Percentiles rank a stretch among this genome's conserved stretches.
Evolutionary conservation across 1,139 yeast genomes (phyloP).

Genomic region (Blastobotrys illinoisensis): DNA sequence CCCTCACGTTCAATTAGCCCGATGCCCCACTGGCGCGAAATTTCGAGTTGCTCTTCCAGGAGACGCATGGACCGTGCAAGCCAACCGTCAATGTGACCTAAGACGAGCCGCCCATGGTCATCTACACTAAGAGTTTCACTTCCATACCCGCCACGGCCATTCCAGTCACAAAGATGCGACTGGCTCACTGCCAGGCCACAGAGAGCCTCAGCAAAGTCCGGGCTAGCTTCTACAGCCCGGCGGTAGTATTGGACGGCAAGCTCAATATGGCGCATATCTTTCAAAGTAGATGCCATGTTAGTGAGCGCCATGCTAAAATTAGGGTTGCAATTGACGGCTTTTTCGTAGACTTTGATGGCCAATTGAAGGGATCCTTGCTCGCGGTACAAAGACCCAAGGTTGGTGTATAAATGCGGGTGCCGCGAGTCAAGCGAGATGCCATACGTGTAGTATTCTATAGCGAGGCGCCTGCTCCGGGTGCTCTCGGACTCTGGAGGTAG

Average conservation of each 20-base stretch:
- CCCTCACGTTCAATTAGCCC: slow-evolving; percentile 22
- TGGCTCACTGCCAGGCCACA: slow-evolving; percentile 33
- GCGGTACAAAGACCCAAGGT: slow-evolving; percentile 31
- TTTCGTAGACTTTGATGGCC: slow-evolving; percentile 31
- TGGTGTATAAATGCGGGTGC: slow-evolving; percentile 34
- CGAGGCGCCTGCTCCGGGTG: slow-evolving; percentile 14
- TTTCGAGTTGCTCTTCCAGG: slow-evolving; percentile 25
- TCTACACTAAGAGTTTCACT: slow-evolving; percentile 30
- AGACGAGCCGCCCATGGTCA: slow-evolving; percentile 21
- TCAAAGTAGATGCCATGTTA: slow-evolving; percentile 31
- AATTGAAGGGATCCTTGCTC: slow-evolving; percentile 30
- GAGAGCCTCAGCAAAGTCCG: slow-evolving; percentile 31
- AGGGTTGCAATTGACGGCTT: slow-evolving; percentile 31
- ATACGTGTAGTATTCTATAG: slow-evolving; percentile 30
- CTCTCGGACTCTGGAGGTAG: neutral
- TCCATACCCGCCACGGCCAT: slow-evolving; percentile 30
- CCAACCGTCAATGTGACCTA: slow-evolving; percentile 28
- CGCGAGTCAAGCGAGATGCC: slow-evolving; percentile 31
- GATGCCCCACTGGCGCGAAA: slow-evolving; percentile 28
- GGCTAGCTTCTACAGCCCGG: slow-evolving; percentile 29
- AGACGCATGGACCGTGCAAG: slow-evolving; percentile 23
- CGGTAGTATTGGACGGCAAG: slow-evolving; percentile 30
- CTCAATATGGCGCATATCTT: slow-evolving; percentile 32
- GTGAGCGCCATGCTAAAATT: slow-evolving; percentile 32
- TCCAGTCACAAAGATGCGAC: slow-evolving; percentile 33